Base-by-base conservation (phyloP, 768 basidiomycete species). In the Termitomyces titanicus region DNA sequence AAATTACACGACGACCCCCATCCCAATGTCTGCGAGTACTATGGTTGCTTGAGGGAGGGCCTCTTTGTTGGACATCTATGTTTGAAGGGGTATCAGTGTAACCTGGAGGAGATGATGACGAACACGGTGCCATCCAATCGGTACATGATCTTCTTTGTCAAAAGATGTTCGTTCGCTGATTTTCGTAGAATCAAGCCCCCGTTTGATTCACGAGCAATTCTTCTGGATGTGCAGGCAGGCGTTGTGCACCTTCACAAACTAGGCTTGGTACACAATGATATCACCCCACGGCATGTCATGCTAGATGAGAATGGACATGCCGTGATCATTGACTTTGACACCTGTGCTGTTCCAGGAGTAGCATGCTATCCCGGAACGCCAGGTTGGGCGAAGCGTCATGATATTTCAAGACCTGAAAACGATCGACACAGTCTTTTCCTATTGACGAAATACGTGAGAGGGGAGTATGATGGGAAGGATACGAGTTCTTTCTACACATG, bases 31-130 rank as follows among this genome's bases (percentile, higher is more conserved):
- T 53, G 52, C 35, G 52, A 46, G 8, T 53, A 53, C 25, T 46
- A 53, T 53, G 52, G 52, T n/a, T 53, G 52, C 44, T 46, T 53
- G 24, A 53, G 52, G 44, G 52, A 53, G n/a, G 52, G 52, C 25
- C 52, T 53, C 18, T 53, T 53, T 18, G 52, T 53, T 10, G 52
- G 52, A n/a, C 52, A 53, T 38, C 31, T 53, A 27, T 53, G 52
- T 53, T 53, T 53, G 34, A 53, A 53, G 44, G 43, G 44, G 52
- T 53, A 53, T 53, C 52, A 53, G 18, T 53, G 52, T 22, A 53
- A 53, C 52, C 5, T 53, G 44, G 52, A 53, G 22, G 52, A 53
- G n/a, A 46, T 53, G 35, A 53, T 53, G 52, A 53, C 35, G 18
- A 29, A 53, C 18, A 53, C 52, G n/a, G 27, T 53, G 7, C 35